A percentile compares a stretch with the other conserved stretches of the same genome.
Conservation (phyloP, 192 early-diverging fungal genomes). For the Coemansia sp. region DNA sequence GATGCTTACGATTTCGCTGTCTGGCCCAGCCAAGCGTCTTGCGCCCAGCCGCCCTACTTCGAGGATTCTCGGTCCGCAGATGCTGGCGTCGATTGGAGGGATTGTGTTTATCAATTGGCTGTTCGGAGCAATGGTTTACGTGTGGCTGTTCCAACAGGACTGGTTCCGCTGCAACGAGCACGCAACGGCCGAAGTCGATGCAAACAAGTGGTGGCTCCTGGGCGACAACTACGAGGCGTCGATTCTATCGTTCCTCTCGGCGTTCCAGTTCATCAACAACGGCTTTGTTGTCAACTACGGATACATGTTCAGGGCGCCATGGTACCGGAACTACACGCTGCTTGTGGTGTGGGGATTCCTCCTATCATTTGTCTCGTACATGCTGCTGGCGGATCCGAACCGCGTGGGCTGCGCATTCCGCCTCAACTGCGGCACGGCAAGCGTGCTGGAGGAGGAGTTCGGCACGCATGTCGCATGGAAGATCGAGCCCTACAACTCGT, state of each 20-base stretch:
- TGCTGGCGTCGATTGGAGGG: constrained; percentile 60
- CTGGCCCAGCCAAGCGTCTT: constrained; percentile 44
- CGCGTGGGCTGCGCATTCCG: constrained; percentile 58
- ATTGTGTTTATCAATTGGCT: constrained; percentile 61
- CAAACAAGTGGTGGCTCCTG: constrained; percentile 64
- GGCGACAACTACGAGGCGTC: constrained; percentile 69
- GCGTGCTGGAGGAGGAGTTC: constrained; percentile 38
- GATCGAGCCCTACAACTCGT: constrained; percentile 50
- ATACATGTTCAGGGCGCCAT: constrained; percentile 50
- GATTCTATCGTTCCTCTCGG: constrained; percentile 49
- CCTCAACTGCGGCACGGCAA: constrained; percentile 68
- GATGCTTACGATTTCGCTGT: constrained; percentile 57
- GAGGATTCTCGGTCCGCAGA: constrained; percentile 65
- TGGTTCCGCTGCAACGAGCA: constrained; percentile 70
- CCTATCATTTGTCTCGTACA: constrained; percentile 53
- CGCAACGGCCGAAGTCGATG: constrained; percentile 55
- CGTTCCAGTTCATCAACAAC: constrained; percentile 69
- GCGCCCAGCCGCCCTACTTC: constrained; percentile 61
- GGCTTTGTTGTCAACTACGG: constrained; percentile 63
- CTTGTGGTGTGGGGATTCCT: constrained; percentile 57
- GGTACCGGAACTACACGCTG: constrained; percentile 57
- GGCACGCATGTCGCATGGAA: constrained; percentile 37
- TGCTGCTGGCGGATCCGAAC: constrained; percentile 66
- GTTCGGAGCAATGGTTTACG: constrained; percentile 35
- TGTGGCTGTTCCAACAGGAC: constrained; percentile 58